Conservation (phyloP, 176 grass and related monocot genomes). For the Alopecurus myosuroides region DNA sequence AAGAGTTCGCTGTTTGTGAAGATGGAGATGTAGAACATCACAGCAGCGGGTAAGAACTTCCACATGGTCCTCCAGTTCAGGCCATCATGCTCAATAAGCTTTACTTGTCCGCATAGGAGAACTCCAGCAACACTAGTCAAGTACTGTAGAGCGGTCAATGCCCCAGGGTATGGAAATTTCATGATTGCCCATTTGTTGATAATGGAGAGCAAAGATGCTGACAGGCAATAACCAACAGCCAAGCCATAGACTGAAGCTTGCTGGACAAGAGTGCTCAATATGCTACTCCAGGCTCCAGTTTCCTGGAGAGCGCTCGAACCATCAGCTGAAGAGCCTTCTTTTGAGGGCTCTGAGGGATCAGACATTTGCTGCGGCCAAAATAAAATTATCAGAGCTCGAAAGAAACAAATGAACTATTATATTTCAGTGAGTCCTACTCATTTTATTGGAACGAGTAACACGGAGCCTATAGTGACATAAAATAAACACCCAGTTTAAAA, state of each 20-base stretch:
- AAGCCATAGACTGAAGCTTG: slow-evolving; percentile 70
- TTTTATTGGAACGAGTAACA: background rate
- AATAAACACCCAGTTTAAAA: background rate
- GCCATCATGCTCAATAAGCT: slow-evolving; percentile 61
- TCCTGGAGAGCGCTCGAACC: slow-evolving; percentile 27
- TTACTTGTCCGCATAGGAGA: slow-evolving; percentile 59
- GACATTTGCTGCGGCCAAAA: slow-evolving; percentile 48
- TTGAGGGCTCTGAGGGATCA: slow-evolving; percentile 30
- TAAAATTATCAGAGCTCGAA: background rate
- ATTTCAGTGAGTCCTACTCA: background rate
- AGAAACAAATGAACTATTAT: background rate
- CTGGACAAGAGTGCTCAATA: slow-evolving; percentile 40
- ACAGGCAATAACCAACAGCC: slow-evolving; percentile 73
- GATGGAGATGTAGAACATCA: slow-evolving; percentile 85
- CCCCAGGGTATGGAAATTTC: slow-evolving; percentile 81
- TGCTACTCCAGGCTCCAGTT: slow-evolving; percentile 50
- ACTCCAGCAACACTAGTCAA: slow-evolving; percentile 72
- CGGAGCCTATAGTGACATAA: background rate
- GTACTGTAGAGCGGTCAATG: slow-evolving; percentile 73
- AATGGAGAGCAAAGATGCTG: slow-evolving; percentile 75
- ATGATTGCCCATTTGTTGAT: slow-evolving; percentile 92
- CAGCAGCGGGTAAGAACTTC: slow-evolving; percentile 88
- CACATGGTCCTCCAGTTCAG: slow-evolving; percentile 70
- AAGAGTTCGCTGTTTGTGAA: slow-evolving; percentile 89
- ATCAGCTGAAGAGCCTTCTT: slow-evolving; percentile 31